Base-by-base conservation (phyloP, 1,284 basidiomycete species). In the Anthracocystis setariae region DNA sequence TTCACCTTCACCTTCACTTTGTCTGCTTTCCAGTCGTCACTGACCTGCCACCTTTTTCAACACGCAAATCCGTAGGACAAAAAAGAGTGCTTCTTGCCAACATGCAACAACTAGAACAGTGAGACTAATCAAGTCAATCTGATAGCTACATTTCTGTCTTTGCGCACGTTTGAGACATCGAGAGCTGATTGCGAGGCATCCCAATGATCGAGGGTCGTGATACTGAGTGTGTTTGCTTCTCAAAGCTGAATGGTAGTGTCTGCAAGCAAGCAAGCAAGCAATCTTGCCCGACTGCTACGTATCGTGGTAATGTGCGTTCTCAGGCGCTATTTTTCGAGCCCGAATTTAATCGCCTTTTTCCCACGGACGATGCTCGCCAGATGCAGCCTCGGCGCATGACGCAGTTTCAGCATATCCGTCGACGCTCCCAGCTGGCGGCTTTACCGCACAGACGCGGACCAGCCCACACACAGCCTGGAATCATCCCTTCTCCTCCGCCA, bases 71-170 rank as follows among this genome's bases (percentile, higher is more conserved):
- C 21, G n/a, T 48, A 66, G 64, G 32, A 45, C 64, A 66, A 23
- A 46, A 35, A 46, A 60, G 45, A 40, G 48, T 60, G 21, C 29
- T 66, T 8, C 40, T 66, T 5, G 57, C 57, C 18, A 66, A 66
- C 37, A 40, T 66, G 2, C 43, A 55, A 15, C 57, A 66, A 23
- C 25, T 52, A 18, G 40, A 56, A 17, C 23, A 44, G 10, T 57
- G 37, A 58, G 23, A 9, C 17, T n/a, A 15, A 27, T 21, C 10
- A 8, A 8, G 27, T 10, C 20, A 17, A 38, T 3, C 46, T 3
- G 33, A 38, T 21, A 37, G n/a, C 8, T 17, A 24, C 13, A 46
- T 35, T 21, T 8, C 13, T 37, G 7, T 9, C 35, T 37, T 29
- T n/a, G n/a, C n/a, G n/a, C n/a, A 29, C 12, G 7, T 12, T 12